Percentiles rank a stretch among this genome's conserved stretches.
Conservation (phyloP, 768 basidiomycete species). For the Boletus patriciae region DNA sequence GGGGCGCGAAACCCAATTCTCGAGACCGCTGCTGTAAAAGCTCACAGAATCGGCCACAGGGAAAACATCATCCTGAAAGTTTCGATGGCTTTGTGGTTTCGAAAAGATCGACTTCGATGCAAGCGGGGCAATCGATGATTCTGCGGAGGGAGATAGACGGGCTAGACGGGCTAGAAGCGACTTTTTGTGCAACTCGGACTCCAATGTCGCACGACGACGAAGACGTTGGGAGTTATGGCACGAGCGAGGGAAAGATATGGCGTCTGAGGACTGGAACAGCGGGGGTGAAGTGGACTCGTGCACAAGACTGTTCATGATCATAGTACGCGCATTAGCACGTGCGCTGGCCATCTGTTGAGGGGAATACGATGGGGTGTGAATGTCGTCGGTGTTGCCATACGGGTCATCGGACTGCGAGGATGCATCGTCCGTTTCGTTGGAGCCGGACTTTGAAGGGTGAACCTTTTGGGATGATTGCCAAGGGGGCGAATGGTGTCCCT, state of each 20-base stretch:
- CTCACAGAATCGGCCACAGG: slow-evolving; percentile 14
- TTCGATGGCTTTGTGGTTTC: slow-evolving; percentile 34
- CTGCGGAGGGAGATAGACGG: slow-evolving; percentile 41
- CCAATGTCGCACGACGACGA: slow-evolving; percentile 40
- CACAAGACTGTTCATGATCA: slow-evolving; percentile 49
- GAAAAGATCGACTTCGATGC: slow-evolving; percentile 34
- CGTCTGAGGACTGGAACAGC: slow-evolving; percentile 40
- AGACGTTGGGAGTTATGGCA: slow-evolving; percentile 43
- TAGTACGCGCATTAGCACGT: slow-evolving; percentile 40
- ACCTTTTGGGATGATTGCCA: slow-evolving; percentile 33
- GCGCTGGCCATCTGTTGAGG: slow-evolving; percentile 33
- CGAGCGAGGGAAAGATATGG: slow-evolving; percentile 55
- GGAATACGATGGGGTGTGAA: slow-evolving; percentile 13
- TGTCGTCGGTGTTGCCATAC: slow-evolving; percentile 22
- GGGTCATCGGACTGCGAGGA: slow-evolving; percentile 41
- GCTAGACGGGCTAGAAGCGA: slow-evolving; percentile 50
- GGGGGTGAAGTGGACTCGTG: slow-evolving; percentile 46
- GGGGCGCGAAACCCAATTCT: slow-evolving; percentile 68
- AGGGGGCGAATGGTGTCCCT: slow-evolving; percentile 25
- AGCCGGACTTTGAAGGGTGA: slow-evolving; percentile 23
- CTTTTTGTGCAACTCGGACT: slow-evolving; percentile 49
- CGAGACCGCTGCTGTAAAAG: slow-evolving; percentile 53
- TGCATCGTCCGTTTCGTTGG: slow-evolving; percentile 34
- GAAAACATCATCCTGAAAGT: slow-evolving; percentile 31
- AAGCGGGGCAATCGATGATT: slow-evolving; percentile 46